Evolutionary conservation across 345 rosid genomes (phyloP).

Genomic region (Salix koriyanagi): DNA sequence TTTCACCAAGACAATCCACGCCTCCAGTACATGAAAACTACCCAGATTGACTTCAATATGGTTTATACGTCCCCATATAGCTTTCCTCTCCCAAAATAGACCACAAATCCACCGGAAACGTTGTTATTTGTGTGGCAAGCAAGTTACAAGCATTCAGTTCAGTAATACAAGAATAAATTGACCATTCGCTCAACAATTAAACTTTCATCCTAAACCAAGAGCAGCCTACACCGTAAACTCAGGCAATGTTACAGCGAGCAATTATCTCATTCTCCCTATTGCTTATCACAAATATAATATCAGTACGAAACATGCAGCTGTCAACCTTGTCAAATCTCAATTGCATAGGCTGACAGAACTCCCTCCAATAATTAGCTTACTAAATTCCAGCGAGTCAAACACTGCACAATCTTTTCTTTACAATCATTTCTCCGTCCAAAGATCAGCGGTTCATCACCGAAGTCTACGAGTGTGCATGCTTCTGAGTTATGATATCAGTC

Average conservation of each 20-base stretch:
- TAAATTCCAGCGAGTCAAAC: background rate
- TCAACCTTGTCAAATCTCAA: background rate
- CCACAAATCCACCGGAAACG: background rate
- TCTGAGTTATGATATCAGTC: background rate
- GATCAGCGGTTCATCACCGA: too few species aligned
- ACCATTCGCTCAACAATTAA: background rate
- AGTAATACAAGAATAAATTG: background rate
- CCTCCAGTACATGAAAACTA: background rate
- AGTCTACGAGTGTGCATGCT: background rate
- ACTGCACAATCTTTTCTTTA: background rate
- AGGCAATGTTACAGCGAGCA: background rate
- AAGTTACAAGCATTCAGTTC: background rate
- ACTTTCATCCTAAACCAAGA: background rate
- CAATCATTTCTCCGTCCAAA: background rate
- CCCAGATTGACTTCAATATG: background rate
- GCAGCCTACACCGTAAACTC: background rate
- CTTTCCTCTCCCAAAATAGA: background rate
- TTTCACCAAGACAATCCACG: background rate
- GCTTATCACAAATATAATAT: background rate
- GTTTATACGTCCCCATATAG: background rate
- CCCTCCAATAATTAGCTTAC: background rate
- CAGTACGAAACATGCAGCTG: background rate
- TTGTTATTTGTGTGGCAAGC: background rate
- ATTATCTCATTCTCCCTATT: background rate
- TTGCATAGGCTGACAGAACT: background rate